Evolutionary conservation across 805 yeast genomes (phyloP), one percentile per base, ranked within the genome.

Genomic region (Hanseniaspora thailandica): DNA sequence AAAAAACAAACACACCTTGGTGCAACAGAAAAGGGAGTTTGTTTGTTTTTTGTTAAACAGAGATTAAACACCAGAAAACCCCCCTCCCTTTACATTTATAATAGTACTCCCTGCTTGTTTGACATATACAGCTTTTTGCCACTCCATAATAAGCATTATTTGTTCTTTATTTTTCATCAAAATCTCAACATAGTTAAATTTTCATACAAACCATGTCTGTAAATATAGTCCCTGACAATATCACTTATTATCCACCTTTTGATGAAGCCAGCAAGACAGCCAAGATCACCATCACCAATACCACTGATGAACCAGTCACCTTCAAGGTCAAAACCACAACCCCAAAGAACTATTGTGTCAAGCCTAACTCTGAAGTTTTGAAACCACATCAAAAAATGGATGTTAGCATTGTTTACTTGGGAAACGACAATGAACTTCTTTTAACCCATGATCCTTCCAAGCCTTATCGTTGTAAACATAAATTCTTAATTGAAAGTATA

Each of bases 261-360:
- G 77, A 84, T 59, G 75, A 77, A 60, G 28, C 45, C 3, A 80
- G 84, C 59, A 76, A 82, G 41, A 82, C 93, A 17, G 83, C 81
- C 64, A 66, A 62, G 54, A 69, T 69, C 57, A 74, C 68, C 39
- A 68, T 75, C 57, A 66, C 73, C 39, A 84, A 84, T 66, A 82
- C 80, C 61, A 71, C 82, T 39, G 67, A 77, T 15, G 73, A 73
- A 52, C 71, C 80, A 31, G 74, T 81, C 44, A 96, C 96, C 30
- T 93, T 87, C 76, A 93, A 93, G 72, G 97, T 93, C 64, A 93
- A 90, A 72, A 90, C 98, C 45, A 93, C 98, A 6, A 97, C 97
- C 9, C 98, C 98, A 57, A 89, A 86, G 68, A 74, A 86, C 68
- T 83, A 89, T 74, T 86, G 96, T 68, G 97, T 93, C 50, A 83